phyloP scores from a whole-genome alignment of 805 yeast species.

The Debaryomyces tyrocola region DNA sequence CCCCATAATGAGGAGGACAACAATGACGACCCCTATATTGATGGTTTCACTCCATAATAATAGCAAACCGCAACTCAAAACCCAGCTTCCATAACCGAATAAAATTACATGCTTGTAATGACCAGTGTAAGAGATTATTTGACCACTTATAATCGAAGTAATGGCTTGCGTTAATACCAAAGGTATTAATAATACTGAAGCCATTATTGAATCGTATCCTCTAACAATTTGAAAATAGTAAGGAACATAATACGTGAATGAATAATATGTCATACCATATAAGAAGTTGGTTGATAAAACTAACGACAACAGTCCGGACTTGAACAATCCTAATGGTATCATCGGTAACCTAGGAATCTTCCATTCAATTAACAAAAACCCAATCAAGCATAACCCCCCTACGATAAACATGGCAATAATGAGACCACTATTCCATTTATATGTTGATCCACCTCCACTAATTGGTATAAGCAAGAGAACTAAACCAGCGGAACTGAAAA shows the following conservation, averaged over 20 bases:
- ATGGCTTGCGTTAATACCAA: constrained; percentile 44
- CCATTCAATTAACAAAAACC: constrained; percentile 52
- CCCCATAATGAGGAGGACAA: constrained; percentile 14
- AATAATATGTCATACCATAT: constrained; percentile 50
- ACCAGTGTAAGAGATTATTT: constrained; percentile 42
- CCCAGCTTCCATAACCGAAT: constrained; percentile 44
- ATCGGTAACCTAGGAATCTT: constrained; percentile 51
- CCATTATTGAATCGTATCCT: constrained; percentile 35
- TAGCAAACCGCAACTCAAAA: constrained; percentile 39
- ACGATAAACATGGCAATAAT: constrained; percentile 35
- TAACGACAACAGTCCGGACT: constrained; percentile 30
- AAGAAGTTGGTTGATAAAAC: constrained; percentile 36
- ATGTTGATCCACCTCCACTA: constrained; percentile 60
- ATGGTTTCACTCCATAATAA: constrained; percentile 27
- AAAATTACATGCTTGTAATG: constrained; percentile 42
- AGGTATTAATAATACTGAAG: constrained; percentile 45
- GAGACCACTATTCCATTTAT: constrained; percentile 49
- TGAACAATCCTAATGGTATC: constrained; percentile 51
- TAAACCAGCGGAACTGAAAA: constrained; percentile 46
- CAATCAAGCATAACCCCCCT: constrained; percentile 29
- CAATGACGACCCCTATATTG: constrained; percentile 30
- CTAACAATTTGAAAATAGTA: constrained; percentile 28
- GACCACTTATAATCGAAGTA: constrained; percentile 46
- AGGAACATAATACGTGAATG: constrained; percentile 46
- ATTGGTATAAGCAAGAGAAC: constrained; percentile 53